Base-by-base conservation (phyloP, 306 rosid genomes). In the Nissolia schottii region DNA sequence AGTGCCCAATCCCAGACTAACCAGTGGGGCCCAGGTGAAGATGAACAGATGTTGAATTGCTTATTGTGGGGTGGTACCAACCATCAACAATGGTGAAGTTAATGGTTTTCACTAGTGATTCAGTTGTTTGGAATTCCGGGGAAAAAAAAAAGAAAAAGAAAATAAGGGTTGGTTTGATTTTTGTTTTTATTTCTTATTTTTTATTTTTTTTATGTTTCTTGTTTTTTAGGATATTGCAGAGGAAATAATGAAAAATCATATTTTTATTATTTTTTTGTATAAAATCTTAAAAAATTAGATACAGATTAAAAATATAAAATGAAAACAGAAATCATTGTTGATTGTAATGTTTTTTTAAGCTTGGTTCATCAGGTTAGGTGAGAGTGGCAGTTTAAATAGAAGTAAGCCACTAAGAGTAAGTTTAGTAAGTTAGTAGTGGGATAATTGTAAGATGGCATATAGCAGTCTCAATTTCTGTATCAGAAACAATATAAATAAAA, bases 1-100 rank as follows among this genome's bases (percentile, higher is more conserved):
- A 72, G 74, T 61, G 63, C 48, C 72, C 80, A 73, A 24, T 72
- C 76, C 22, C 56, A 81, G n/a, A n/a, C n/a, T 35, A 22, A 67
- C 65, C 74, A 80, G 9, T 63, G 76, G 84, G 80, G 72, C 14
- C n/a, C 53, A 11, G 64, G 72, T 32, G 87, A 75, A 46, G 83
- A 80, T 20, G 84, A 84, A 15, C 71, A 76, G 37, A 55, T 51
- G 28, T 2, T 22, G 48, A 64, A 55, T 73, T 75, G 79, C 67
- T 75, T n/a, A n/a, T n/a, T 82, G 57, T 87, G 90, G 93, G 84
- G 82, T 53, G n/a, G n/a, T n/a, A n/a, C n/a, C n/a, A n/a, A n/a
- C n/a, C n/a, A 55, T 23, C 6, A 71, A 79, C 60, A 83, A 67
- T 67, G 76, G 35, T 61, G 85, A 64, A 75, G 55, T 70, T 41